A percentile compares a stretch with the other conserved stretches of the same genome.
These are phyloP conservation scores for Nicotiana sylvestris DNA, from an alignment of 257 asterid genomes.

Conservation along the genomic window DNA sequence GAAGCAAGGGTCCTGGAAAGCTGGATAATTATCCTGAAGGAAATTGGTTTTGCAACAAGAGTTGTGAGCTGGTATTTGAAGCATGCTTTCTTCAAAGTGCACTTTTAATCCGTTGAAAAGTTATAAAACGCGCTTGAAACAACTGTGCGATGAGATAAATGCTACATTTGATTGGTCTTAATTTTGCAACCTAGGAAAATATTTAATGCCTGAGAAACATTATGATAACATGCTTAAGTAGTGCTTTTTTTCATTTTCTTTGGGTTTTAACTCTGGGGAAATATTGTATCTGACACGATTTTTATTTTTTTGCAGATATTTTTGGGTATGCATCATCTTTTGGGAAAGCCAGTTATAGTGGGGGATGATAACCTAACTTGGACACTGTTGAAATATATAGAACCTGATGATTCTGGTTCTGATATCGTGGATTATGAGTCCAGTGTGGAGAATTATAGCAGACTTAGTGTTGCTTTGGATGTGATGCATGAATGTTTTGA, in stretches of 20 bases:
- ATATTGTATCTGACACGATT: neutral
- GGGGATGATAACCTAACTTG: slow-evolving; percentile 9
- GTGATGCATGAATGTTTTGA: slow-evolving; percentile 94
- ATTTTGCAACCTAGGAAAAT: neutral
- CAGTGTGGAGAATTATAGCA: slow-evolving; percentile 48
- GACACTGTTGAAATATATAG: slow-evolving; percentile 38
- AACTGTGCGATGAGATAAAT: neutral
- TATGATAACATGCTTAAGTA: neutral
- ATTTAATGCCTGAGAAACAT: slow-evolving; percentile 6
- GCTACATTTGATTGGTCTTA: neutral
- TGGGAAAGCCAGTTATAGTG: slow-evolving; percentile 7
- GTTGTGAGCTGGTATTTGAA: slow-evolving; percentile 62
- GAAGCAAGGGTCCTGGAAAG: slow-evolving; percentile 28
- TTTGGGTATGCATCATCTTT: slow-evolving; percentile 20
- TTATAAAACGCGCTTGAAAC: neutral
- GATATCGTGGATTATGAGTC: slow-evolving; percentile 32
- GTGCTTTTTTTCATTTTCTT: neutral
- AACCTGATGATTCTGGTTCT: slow-evolving; percentile 26
- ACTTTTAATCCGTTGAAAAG: neutral
- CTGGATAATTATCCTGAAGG: slow-evolving; percentile 30
- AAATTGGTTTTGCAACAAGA: slow-evolving; percentile 63
- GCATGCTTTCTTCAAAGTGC: neutral
- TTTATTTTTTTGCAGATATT: slow-evolving; percentile 47
- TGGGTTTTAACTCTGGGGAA: neutral
- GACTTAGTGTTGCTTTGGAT: slow-evolving; percentile 65